Base-by-base conservation (phyloP, 2,329 filamentous ascomycete genomes). In the Penicillium expansum region DNA sequence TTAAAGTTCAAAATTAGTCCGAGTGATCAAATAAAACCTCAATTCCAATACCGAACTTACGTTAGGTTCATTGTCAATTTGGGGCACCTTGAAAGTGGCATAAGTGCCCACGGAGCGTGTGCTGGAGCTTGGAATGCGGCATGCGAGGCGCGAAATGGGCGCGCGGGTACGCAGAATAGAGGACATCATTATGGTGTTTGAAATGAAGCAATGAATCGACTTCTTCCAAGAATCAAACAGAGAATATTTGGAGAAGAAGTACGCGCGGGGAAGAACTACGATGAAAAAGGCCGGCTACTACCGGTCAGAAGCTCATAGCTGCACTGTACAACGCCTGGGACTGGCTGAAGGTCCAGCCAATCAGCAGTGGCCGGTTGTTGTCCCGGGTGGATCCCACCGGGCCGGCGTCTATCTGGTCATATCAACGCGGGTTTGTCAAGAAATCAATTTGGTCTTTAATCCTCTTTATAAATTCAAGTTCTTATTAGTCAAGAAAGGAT, bases 41-140 rank as follows among this genome's bases (percentile, higher is more conserved):
- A 11, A n/a, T 37, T 22, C 2, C 20, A 30, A 16, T 58, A 20
- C 4, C 48, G 35, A 33, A 82, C 90, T 75, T 77, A 96, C 92
- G 74, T 97, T 99, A n/a, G 91, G 91, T 79, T 99, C 94, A 73
- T 99, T 99, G 72, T 85, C 80, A 67, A 97, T 85, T 62, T 86
- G 86, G 48, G 94, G 94, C 50, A 92, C 84, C 80, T 91, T 93
- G 83, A 97, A 97, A 59, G 86, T 83, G 48, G 92, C 92, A 62
- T 96, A 81, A 8, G 86, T 88, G 86, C 69, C 67, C 43, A 73
- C 66, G 22, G 65, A 59, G 41, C 71, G 67, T 32, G 60, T 62
- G 57, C 55, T 63, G 29, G 63, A 57, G 64, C 56, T 55, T 54
- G 57, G 59, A 55, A 60, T 55, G 58, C 63, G 58, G 56, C 48